A percentile compares a stretch with the other conserved stretches of the same genome.
These are phyloP conservation scores for Rubia yunnanensis DNA, from an alignment of 257 asterid genomes.

Conservation along the genomic window DNA sequence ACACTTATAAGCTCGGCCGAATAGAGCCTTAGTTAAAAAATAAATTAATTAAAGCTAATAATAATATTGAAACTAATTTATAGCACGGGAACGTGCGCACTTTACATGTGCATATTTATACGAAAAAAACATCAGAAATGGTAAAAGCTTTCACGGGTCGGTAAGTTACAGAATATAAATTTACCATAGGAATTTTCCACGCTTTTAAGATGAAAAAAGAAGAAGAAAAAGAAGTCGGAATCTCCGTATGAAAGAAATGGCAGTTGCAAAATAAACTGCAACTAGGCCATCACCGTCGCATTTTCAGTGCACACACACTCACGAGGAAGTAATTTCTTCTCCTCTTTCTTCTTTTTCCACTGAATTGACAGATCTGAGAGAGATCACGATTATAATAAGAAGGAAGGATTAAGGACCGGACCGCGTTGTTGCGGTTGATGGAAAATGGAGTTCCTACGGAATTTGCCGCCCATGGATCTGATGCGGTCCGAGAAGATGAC, in stretches of 20 bases:
- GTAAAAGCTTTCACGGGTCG: background rate
- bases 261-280: constrained; percentile 13
- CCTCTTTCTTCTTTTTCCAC: background rate
- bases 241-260: constrained; percentile 7
- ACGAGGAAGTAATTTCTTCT: background rate
- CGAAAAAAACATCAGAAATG: too few relatives aligned
- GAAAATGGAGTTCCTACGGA: constrained; percentile 68
- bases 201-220: background rate
- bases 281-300: constrained; percentile 6
- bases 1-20: too few relatives aligned
- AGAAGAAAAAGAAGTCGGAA: background rate
- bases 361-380: constrained; percentile 1
- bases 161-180: background rate
- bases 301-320: background rate
- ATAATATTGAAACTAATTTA: too few relatives aligned
- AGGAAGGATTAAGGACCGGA: constrained; percentile 25
- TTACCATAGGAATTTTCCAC: background rate
- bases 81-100: too few relatives aligned
- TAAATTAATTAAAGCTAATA: too few relatives aligned
- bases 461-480: constrained; percentile 87
- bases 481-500: constrained; percentile 99
- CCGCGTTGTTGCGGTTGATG: constrained; percentile 24
- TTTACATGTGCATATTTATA: too few relatives aligned
- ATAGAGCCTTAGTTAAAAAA: too few relatives aligned
- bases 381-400: background rate